Evolutionary conservation across 2,329 filamentous ascomycete species (phyloP).

Genomic region (Epichloe festucae): DNA sequence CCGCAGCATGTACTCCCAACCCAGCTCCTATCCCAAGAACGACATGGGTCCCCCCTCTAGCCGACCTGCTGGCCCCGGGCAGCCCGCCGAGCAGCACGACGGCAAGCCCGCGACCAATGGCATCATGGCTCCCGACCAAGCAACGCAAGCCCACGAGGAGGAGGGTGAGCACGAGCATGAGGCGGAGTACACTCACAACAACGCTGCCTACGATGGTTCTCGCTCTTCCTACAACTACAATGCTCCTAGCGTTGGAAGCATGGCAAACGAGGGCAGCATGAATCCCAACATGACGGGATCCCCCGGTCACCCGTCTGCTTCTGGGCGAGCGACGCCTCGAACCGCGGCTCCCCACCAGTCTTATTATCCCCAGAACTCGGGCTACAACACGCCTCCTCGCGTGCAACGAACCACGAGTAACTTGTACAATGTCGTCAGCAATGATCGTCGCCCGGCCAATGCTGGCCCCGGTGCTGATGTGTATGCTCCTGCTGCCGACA

Average conservation of each 20-base stretch:
- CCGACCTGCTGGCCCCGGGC: conserved; percentile 43
- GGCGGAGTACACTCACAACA: conserved; percentile 78
- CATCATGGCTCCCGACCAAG: conserved; percentile 42
- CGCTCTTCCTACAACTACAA: conserved; percentile 70
- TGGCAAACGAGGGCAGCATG: conserved; percentile 65
- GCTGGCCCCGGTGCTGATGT: conserved; percentile 54
- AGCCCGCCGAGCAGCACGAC: conserved; percentile 49
- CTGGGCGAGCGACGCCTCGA: conserved; percentile 74
- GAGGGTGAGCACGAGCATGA: conserved; percentile 64
- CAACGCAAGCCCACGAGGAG: conserved; percentile 46
- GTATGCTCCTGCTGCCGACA: conserved; percentile 54
- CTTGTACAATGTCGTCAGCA: conserved; percentile 81
- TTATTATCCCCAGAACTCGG: conserved; percentile 56
- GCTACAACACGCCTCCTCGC: conserved; percentile 71
- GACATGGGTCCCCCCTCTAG: conserved; percentile 77
- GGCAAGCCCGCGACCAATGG: conserved; percentile 55
- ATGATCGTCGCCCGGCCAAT: conserved; percentile 49
- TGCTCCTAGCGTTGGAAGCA: conserved; percentile 49
- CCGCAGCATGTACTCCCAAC: conserved; percentile 56
- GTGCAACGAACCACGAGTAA: conserved; percentile 59
- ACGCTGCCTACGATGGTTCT: conserved; percentile 58
- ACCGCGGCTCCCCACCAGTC: conserved; percentile 58
- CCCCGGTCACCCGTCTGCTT: conserved; percentile 63
- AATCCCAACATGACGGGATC: conserved; percentile 75
- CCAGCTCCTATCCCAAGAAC: conserved; percentile 59